Percentiles rank a stretch among this genome's conserved stretches.
Evolutionary conservation across 2,329 filamentous ascomycete species (phyloP).

Genomic region (Gremmenia infestans): DNA sequence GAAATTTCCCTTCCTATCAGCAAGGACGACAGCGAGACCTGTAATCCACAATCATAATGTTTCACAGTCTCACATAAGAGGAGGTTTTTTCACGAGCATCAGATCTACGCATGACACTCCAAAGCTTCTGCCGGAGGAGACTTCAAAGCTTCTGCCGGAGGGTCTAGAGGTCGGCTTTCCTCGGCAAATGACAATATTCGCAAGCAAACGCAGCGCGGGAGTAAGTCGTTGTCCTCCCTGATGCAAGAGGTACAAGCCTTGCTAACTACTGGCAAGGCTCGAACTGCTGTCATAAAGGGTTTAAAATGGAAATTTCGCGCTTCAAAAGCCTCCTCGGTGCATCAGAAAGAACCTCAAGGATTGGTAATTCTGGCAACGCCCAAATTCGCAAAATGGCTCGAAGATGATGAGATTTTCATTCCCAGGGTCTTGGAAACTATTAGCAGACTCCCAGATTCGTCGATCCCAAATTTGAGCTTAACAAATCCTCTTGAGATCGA

Average conservation of each 20-base stretch:
- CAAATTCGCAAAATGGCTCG: slow-evolving; percentile 26
- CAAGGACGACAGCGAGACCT: too few species aligned
- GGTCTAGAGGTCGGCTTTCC: not conserved
- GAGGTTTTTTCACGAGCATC: too few species aligned
- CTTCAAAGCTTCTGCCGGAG: not conserved
- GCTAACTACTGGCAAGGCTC: not conserved
- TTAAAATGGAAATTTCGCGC: not conserved
- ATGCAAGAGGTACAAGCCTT: not conserved
- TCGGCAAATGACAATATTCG: not conserved
- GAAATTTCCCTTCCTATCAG: not conserved
- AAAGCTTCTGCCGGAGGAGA: not conserved
- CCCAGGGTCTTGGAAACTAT: slow-evolving; percentile 18
- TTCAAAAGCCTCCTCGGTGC: not conserved
- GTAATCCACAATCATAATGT: too few species aligned
- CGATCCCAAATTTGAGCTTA: not conserved
- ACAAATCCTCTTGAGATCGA: slow-evolving; percentile 33
- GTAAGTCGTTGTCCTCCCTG: not conserved
- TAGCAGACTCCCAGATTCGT: not conserved
- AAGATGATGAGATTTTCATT: slow-evolving; percentile 28
- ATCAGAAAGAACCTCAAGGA: slow-evolving; percentile 5
- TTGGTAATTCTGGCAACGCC: slow-evolving; percentile 33
- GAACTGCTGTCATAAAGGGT: not conserved
- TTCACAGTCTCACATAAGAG: too few species aligned
- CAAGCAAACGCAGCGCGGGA: not conserved
- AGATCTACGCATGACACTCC: not conserved